Base-by-base conservation (phyloP, 306 rosid genomes). In the Comarum palustre region DNA sequence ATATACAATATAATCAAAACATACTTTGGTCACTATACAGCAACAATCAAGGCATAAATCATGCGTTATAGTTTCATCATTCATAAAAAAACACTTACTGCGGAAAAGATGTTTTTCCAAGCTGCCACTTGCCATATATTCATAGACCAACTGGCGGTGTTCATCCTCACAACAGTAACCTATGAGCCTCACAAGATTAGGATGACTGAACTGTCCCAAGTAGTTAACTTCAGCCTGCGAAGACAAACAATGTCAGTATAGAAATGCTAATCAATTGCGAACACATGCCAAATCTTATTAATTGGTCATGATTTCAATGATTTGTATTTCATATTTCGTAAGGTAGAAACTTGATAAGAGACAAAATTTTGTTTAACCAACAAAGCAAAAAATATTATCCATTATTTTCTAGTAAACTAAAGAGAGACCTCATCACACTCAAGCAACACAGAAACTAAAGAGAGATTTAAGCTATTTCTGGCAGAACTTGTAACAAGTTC, bases 111-210 rank as follows among this genome's bases (percentile, higher is more conserved):
- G 97, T 71, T 87, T 94, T 86, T 94, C 99, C 85, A 94, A 77
- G 90, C 93, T 89, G 70, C 97, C 99, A 81, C 88, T 89, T 32
- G 95, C 97, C 99, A 94, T 91, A 82, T 88, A 94, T 68, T 94
- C 99, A 79, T 94, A 94, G 59, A 90, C 97, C 85, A 94, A 83
- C 31, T 88, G 84, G 82, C 99, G 85, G 78, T 94, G 90, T 16
- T 91, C 97, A 71, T 90, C 99, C 85, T 94, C 99, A 39, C 99
- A 94, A 86, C 97, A 91, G 68, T 89, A 94, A 42, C 99, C 99
- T 80, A 91, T 88, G 39, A 94, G 91, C 88, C 90, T 94, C 82
- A 94, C 97, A 63, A 94, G 97, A 87, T 91, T 94, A 54, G 91
- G 84, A 78, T 94, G 88, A 77, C 92, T 86, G 72, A 94, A 82